These are phyloP conservation scores for Fistulinella prunicolor DNA, from an alignment of 768 basidiomycete genomes.

Conservation along the genomic window DNA sequence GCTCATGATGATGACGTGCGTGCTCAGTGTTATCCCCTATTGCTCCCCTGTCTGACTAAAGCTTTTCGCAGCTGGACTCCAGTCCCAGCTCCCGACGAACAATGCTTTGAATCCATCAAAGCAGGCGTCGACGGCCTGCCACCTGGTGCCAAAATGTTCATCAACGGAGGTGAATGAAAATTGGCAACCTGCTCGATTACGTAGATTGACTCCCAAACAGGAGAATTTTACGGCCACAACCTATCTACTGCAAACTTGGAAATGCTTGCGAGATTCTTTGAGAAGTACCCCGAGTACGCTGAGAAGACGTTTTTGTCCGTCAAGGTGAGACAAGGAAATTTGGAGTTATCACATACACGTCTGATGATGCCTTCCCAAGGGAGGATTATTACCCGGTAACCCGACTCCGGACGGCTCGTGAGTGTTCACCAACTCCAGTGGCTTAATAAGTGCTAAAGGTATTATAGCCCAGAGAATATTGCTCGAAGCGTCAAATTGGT, in stretches of 20 bases:
- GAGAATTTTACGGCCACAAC: slow-evolving; percentile 56
- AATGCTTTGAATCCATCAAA: slow-evolving; percentile 61
- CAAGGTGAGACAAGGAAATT: slow-evolving; percentile 21
- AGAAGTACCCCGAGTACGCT: slow-evolving; percentile 36
- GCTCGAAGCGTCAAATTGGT: slow-evolving; percentile 44
- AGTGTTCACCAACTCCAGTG: slow-evolving; percentile 7
- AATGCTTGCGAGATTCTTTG: slow-evolving; percentile 49
- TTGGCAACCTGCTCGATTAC: too few relatives aligned
- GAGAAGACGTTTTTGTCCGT: slow-evolving; percentile 35
- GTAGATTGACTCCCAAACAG: slow-evolving; percentile 26
- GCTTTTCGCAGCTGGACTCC: too few relatives aligned
- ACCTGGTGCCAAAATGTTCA: slow-evolving; percentile 43
- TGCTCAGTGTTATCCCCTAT: too few relatives aligned
- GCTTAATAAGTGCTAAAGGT: background rate
- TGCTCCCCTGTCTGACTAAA: too few relatives aligned
- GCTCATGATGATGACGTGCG: slow-evolving; percentile 60
- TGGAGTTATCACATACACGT: slow-evolving; percentile 27
- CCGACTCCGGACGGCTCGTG: slow-evolving; percentile 28
- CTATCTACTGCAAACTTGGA: slow-evolving; percentile 42
- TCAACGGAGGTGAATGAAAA: slow-evolving; percentile 48
- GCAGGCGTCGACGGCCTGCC: slow-evolving; percentile 44
- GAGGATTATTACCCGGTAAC: background rate
- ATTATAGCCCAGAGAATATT: slow-evolving; percentile 37
- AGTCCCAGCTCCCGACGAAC: slow-evolving; percentile 48
- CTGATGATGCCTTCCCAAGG: slow-evolving; percentile 21